Evolutionary conservation across 2,329 filamentous ascomycete genomes (phyloP).

Genomic region (Thielaviopsis musarum): DNA sequence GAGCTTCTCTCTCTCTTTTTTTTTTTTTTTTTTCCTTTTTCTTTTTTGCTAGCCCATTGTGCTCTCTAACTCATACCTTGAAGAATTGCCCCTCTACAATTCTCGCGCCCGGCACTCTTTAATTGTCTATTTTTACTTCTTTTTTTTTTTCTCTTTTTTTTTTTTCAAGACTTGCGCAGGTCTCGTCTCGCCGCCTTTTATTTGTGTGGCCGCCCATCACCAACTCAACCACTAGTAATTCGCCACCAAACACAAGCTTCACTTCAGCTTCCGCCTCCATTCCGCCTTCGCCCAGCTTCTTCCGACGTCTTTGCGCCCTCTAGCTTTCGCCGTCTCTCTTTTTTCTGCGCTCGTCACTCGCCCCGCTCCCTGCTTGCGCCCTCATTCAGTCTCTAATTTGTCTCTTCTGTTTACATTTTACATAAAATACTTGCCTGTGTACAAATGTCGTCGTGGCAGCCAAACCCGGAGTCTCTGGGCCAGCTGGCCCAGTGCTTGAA

Average conservation of each 20-base stretch:
- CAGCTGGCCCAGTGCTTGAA: constrained; percentile 80
- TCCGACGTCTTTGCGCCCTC: too few species aligned
- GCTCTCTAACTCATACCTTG: background rate
- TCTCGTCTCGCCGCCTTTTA: background rate
- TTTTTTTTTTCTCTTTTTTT: background rate
- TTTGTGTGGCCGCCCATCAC: too few species aligned
- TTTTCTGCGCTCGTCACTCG: too few species aligned
- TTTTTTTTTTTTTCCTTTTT: background rate
- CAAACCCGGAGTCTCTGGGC: constrained; percentile 67
- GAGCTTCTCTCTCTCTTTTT: background rate
- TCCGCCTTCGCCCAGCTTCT: too few species aligned
- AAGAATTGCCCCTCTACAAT: background rate
- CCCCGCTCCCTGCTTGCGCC: too few species aligned
- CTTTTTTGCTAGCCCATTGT: too few species aligned
- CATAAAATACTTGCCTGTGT: background rate
- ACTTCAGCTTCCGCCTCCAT: too few species aligned
- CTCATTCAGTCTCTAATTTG: too few species aligned
- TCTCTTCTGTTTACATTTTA: too few species aligned
- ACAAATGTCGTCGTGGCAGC: constrained; percentile 75
- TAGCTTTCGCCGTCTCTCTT: too few species aligned
- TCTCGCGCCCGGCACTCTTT: background rate
- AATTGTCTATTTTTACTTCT: background rate
- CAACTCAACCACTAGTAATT: too few species aligned
- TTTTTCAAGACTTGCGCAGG: background rate
- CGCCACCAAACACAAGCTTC: too few species aligned